Conservation (phyloP, 305 asterid genomes). For the Solanum hybrid region DNA sequence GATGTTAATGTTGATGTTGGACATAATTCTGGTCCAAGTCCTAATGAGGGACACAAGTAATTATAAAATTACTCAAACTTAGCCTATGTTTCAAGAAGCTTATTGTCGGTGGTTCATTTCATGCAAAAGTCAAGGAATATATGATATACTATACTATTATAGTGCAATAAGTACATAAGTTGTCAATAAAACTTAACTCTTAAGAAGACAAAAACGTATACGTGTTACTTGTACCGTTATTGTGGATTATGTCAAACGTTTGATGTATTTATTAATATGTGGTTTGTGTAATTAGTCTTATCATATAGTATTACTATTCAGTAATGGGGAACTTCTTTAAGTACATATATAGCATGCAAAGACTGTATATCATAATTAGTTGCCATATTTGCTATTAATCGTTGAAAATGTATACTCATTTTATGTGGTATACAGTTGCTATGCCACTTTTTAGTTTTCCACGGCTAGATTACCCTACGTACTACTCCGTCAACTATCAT, state of each 20-base stretch:
- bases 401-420: not conserved
- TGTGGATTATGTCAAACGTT: not conserved
- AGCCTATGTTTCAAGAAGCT: not conserved
- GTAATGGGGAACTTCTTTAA: not conserved
- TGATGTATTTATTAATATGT: not conserved
- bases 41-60: constrained; percentile 40
- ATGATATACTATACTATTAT: not conserved
- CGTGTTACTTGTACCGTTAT: not conserved
- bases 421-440: not conserved
- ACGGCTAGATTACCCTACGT: not conserved
- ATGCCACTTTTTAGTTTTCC: not conserved
- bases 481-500: not conserved
- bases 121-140: not conserved
- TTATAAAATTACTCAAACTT: not conserved
- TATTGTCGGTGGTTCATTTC: not conserved
- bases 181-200: not conserved
- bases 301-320: not conserved
- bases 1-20: not conserved
- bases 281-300: not conserved
- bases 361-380: not conserved
- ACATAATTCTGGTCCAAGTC: constrained; percentile 37
- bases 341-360: not conserved
- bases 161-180: not conserved
- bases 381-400: not conserved
- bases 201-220: not conserved